phyloP scores from a whole-genome alignment of 2,329 filamentous ascomycete species.

The Thermothelomyces thermophilus region DNA sequence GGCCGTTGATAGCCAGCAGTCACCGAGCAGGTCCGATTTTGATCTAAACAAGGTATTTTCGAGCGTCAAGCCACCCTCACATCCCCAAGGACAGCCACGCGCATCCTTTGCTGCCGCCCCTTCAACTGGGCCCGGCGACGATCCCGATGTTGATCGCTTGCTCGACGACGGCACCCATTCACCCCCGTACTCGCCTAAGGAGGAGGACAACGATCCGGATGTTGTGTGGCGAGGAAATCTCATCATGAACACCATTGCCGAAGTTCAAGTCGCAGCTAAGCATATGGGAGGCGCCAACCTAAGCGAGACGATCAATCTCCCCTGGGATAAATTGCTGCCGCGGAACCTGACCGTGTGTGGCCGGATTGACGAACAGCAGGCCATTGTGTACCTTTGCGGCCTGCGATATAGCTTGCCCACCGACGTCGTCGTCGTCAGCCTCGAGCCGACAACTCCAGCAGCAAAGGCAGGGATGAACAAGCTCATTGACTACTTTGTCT shows the following conservation, averaged over 20 bases:
- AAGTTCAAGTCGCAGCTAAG: conserved; percentile 70
- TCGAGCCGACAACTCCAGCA: conserved; percentile 58
- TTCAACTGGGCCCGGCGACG: conserved; percentile 57
- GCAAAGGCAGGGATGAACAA: conserved; percentile 60
- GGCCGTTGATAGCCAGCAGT: conserved; percentile 44
- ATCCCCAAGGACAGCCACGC: conserved; percentile 38
- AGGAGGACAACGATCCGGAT: conserved; percentile 63
- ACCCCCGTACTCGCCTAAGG: conserved; percentile 69
- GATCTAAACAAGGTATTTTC: conserved; percentile 83
- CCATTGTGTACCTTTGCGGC: conserved; percentile 85
- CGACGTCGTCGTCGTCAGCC: conserved; percentile 74
- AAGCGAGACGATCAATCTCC: conserved; percentile 43
- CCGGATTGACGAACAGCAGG: conserved; percentile 73
- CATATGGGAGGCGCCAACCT: conserved; percentile 82
- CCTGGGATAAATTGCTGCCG: conserved; percentile 72
- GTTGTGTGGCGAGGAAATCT: conserved; percentile 73
- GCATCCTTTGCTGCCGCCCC: conserved; percentile 41
- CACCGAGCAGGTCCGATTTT: conserved; percentile 57
- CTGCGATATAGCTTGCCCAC: conserved; percentile 75
- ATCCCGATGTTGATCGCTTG: conserved; percentile 85
- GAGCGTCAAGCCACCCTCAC: conserved; percentile 68
- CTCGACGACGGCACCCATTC: conserved; percentile 76
- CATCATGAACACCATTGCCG: conserved; percentile 69
- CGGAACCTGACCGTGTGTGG: conserved; percentile 64
- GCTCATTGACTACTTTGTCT: conserved; percentile 81